Percentiles rank a stretch among this genome's conserved stretches.
These are phyloP conservation scores for Barnettozyma salicaria DNA, from an alignment of 805 yeast genomes.

Conservation along the genomic window DNA sequence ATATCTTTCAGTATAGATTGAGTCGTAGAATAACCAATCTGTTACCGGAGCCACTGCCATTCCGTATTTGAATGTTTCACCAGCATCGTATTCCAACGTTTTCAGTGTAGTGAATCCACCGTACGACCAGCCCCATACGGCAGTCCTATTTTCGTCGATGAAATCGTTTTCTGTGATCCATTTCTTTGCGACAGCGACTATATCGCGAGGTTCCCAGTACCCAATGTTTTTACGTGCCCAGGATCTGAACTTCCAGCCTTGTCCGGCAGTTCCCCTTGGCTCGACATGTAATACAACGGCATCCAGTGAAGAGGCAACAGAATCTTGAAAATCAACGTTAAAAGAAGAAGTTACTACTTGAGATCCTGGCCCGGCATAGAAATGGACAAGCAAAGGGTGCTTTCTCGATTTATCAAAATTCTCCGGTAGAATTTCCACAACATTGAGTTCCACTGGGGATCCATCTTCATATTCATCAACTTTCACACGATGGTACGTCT, in stretches of 20 bases:
- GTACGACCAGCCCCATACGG: conserved; percentile 98
- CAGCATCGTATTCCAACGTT: conserved; percentile 75
- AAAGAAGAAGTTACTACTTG: conserved; percentile 66
- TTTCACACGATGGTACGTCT: conserved; percentile 41
- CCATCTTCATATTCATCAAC: conserved; percentile 40
- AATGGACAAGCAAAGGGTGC: conserved; percentile 82
- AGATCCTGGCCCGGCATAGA: conserved; percentile 97
- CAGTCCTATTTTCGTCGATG: conserved; percentile 61
- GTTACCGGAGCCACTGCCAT: conserved; percentile 98
- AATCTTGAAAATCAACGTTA: conserved; percentile 60
- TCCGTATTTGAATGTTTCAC: conserved; percentile 75
- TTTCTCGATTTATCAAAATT: conserved; percentile 49
- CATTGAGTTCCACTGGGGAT: conserved; percentile 45
- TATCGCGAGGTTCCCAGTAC: conserved; percentile 78
- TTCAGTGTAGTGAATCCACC: conserved; percentile 93
- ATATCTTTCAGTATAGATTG: conserved; percentile 91
- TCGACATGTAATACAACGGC: conserved; percentile 91
- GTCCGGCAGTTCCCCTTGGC: conserved; percentile 94
- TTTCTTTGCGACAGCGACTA: conserved; percentile 66
- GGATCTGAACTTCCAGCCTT: conserved; percentile 71
- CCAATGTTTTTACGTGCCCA: conserved; percentile 80
- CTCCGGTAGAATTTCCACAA: conserved; percentile 71
- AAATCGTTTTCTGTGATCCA: conserved; percentile 41
- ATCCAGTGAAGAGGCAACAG: conserved; percentile 66
- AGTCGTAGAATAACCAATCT: conserved; percentile 86